phyloP scores from a whole-genome alignment of 1,284 basidiomycete genomes.

The Tetrapyrgos nigripes region DNA sequence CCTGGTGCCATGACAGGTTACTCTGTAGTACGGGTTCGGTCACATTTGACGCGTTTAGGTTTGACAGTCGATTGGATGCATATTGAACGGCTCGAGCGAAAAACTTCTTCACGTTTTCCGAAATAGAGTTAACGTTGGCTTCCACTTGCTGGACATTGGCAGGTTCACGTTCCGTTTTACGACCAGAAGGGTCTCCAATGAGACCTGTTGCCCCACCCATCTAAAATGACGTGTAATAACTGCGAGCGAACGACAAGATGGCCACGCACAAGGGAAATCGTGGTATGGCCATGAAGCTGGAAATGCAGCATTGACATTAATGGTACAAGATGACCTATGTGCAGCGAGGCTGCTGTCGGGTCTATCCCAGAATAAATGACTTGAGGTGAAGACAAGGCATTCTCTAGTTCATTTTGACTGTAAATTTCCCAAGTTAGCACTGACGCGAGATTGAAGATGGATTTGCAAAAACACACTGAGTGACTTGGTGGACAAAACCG shows the following conservation, averaged over 20 bases:
- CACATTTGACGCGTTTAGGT: conserved; percentile 21
- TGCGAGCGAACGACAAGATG: conserved; percentile 3
- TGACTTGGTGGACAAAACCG: conserved; percentile 56
- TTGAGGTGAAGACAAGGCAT: conserved; percentile 44
- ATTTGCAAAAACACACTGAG: conserved; percentile 36
- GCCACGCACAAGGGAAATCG: conserved; percentile 79
- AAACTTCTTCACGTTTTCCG: conserved; percentile 72
- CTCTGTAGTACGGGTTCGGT: conserved; percentile 66
- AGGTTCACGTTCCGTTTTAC: conserved; percentile 82
- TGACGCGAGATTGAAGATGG: conserved; percentile 4
- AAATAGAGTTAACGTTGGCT: conserved; percentile 74
- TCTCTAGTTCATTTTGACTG: conserved; percentile 45
- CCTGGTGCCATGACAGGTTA: conserved; percentile 87
- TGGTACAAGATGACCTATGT: conserved; percentile 94
- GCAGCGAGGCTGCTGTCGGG: conserved; percentile 88
- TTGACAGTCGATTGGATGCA: conserved; percentile 46
- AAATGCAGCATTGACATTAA: conserved; percentile 90
- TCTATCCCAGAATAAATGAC: conserved; percentile 92
- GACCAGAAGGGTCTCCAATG: conserved; percentile 97
- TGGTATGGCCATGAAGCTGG: conserved; percentile 79
- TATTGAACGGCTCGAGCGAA: conserved; percentile 74
- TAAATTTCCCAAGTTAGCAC: conserved; percentile 10
- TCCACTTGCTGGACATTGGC: conserved; percentile 67
- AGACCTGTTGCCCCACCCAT: conserved; percentile 96
- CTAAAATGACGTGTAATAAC: conserved; percentile 48